Evolutionary conservation across 2,329 filamentous ascomycete species (phyloP).

Genomic region (Mariannaea sp.): DNA sequence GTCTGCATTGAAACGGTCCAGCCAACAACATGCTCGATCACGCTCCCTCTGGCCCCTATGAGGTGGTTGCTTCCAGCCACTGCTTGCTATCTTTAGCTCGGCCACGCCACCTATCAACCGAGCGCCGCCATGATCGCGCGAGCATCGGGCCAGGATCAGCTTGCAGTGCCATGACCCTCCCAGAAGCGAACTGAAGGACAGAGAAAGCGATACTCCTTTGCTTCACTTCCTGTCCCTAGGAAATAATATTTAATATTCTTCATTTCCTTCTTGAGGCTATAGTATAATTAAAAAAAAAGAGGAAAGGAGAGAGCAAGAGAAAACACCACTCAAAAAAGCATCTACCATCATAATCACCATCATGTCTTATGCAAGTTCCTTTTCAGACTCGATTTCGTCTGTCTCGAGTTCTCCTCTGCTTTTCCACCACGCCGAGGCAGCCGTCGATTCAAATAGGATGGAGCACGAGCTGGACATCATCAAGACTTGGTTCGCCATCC

Average conservation of each 20-base stretch:
- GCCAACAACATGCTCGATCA: slow-evolving; percentile 36
- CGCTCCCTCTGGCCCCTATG: slow-evolving; percentile 35
- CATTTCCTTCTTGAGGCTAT: slow-evolving; percentile 7
- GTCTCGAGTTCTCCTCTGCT: slow-evolving; percentile 31
- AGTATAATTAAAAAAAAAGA: neutral
- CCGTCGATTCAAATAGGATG: slow-evolving; percentile 19
- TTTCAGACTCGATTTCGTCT: slow-evolving; percentile 27
- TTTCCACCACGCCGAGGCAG: slow-evolving; percentile 21
- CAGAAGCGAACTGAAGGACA: slow-evolving; percentile 13
- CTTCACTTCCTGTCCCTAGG: neutral
- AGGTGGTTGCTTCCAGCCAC: slow-evolving; percentile 32
- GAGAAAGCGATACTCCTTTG: neutral
- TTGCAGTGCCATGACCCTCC: slow-evolving; percentile 19
- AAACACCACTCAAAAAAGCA: neutral
- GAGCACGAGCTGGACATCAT: slow-evolving; percentile 32
- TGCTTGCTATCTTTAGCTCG: slow-evolving; percentile 29
- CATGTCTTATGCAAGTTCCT: slow-evolving; percentile 31
- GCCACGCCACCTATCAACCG: slow-evolving; percentile 36
- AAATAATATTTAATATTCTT: neutral
- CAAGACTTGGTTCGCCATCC: slow-evolving; percentile 34
- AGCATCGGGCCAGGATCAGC: slow-evolving; percentile 20
- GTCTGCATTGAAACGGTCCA: slow-evolving; percentile 12
- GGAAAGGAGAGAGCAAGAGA: neutral
- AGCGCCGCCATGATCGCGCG: slow-evolving; percentile 19
- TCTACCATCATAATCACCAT: slow-evolving; percentile 14